Conservation (phyloP, 768 basidiomycete species). For the Mycena albidolilacea region DNA sequence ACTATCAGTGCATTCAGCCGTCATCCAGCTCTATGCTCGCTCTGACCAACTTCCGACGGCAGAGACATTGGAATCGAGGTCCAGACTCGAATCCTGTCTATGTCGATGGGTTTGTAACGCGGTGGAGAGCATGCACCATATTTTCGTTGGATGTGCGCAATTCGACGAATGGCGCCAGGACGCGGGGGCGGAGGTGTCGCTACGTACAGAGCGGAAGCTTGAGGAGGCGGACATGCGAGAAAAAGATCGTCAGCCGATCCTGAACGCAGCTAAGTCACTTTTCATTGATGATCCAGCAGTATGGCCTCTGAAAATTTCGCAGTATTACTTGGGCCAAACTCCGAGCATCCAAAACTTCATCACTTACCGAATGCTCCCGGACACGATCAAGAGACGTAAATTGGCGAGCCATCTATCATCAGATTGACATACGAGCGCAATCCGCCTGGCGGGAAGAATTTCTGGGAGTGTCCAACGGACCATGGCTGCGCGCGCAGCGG, state of each 20-base stretch:
- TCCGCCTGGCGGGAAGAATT: too few relatives aligned
- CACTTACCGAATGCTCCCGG: too few relatives aligned
- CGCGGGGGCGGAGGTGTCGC: background rate
- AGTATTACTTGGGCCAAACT: too few relatives aligned
- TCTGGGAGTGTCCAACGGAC: too few relatives aligned
- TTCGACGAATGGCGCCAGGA: background rate
- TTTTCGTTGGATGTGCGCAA: conserved; percentile 9
- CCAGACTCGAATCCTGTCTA: background rate
- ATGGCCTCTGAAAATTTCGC: too few relatives aligned
- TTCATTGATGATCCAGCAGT: too few relatives aligned
- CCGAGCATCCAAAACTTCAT: too few relatives aligned
- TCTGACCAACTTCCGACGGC: conserved; percentile 1
- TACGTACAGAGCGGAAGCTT: background rate
- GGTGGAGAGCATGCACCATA: conserved; percentile 15
- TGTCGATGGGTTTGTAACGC: conserved; percentile 1
- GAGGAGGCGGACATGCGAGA: background rate
- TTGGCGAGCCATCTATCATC: too few relatives aligned
- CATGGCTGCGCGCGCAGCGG: too few relatives aligned
- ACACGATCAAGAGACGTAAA: too few relatives aligned
- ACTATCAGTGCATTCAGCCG: background rate
- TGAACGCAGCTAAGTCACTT: background rate
- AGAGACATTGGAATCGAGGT: background rate
- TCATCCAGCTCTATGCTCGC: background rate
- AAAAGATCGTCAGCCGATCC: background rate
- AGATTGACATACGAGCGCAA: too few relatives aligned